Evolutionary conservation across 1,284 basidiomycete species (phyloP).

Genomic region (Boletus mariae): DNA sequence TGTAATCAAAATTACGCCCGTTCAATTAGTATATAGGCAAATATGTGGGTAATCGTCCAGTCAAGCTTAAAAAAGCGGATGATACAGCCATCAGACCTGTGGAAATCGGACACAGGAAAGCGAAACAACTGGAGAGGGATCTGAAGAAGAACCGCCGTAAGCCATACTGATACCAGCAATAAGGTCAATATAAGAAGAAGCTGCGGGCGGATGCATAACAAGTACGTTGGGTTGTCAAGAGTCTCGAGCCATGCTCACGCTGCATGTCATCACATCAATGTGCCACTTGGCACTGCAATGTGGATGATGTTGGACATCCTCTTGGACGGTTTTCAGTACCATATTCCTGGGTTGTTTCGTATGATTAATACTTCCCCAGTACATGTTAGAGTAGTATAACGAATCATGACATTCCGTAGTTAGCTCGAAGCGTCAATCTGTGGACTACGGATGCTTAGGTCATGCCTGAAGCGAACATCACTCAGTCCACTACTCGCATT

Average conservation of each 20-base stretch:
- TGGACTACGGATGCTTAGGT: constrained; percentile 16
- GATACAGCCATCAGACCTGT: constrained; percentile 81
- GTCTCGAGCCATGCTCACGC: constrained; percentile 21
- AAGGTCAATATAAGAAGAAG: neutral
- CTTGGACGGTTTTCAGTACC: neutral
- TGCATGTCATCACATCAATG: constrained; percentile 8
- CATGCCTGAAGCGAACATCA: constrained; percentile 3
- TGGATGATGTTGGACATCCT: constrained; percentile 9
- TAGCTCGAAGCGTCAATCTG: too few relatives aligned
- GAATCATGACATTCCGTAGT: neutral
- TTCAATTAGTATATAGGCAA: constrained; percentile 60
- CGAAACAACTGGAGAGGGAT: constrained; percentile 75
- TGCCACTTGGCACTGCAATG: constrained; percentile 3
- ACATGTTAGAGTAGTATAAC: constrained; percentile 6
- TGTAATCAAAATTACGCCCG: constrained; percentile 4
- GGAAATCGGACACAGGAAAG: constrained; percentile 89
- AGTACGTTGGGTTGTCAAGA: constrained; percentile 28
- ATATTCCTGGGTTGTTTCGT: neutral
- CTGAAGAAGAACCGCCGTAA: constrained; percentile 78
- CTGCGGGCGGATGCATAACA: constrained; percentile 10
- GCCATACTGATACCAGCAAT: constrained; percentile 51
- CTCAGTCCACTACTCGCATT: neutral
- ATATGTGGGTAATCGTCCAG: constrained; percentile 93
- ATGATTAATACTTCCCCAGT: constrained; percentile 1
- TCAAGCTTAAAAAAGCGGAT: constrained; percentile 88